Evolutionary conservation across 805 yeast genomes (phyloP), one percentile per base, ranked within the genome.

Genomic region (Kodamaea sagamina): DNA sequence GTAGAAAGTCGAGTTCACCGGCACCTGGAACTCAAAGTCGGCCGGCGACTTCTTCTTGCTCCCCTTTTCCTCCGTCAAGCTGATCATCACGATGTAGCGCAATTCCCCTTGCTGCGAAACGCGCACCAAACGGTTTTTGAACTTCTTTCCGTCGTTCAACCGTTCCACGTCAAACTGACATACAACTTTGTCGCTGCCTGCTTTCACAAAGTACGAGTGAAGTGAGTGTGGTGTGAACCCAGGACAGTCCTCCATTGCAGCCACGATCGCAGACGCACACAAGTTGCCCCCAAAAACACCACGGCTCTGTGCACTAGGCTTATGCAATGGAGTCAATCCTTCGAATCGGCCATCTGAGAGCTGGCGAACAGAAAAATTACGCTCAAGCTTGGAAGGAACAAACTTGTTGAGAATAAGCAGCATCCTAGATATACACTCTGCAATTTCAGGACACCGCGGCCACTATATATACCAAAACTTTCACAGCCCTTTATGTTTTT

Each of bases 271-370:
- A 47, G 67, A 72, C 2, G 65, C 59, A 28, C 67, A 55, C 12
- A 68, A 46, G 36, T 65, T 68, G 1, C 74, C 75, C 1, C 74
- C 74, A 42, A 57, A 70, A n/a, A 65, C 67, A n/a, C 72, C 73
- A 27, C 67, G 53, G 10, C 59, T 48, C 15, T 35, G 41, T 5
- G 52, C 46, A 6, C 53, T 50, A 1, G 61, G 59, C 42, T 58
- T 58, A n/a, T 41, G 43, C 18, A 59, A 49, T 5, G 53, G 61
- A 1, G 39, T 32, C 13, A 51, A 15, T 3, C 57, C 57, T 31
- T 51, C 52, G 32, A 42, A 52, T 17, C 37, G 35, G 21, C 10
- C 25, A 5, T 44, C 47, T 13, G 32, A 37, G 11, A 48, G 29
- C 12, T 49, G 25, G 9, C 46, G 45, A 17, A 53, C 52, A 4